Evolutionary conservation across 306 rosid genomes (phyloP), one percentile per base, ranked within the genome.

Genomic region (Cicer judaicum): DNA sequence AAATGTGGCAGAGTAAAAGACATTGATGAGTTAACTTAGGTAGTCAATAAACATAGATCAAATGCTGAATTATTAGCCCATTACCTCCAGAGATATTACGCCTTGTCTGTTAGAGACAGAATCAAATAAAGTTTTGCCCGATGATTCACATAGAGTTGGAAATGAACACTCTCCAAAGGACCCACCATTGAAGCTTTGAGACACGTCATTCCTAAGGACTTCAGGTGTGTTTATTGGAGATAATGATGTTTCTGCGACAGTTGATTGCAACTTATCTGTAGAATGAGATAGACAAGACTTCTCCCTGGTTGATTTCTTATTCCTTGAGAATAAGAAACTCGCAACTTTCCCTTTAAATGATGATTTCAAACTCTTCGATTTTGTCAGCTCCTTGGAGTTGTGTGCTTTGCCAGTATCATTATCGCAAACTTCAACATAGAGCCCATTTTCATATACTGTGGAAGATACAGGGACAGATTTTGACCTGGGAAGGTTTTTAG

Each of bases 321-420:
- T 86, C 83, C 87, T 90, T 6, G 95, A 89, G 92, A 89, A 95
- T 77, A 95, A 90, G 78, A 95, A 89, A 82, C 96, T 90, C 5
- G 98, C 83, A 78, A 95, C 94, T 80, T 90, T 95, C 87, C 99
- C 99, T 86, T 87, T 95, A 74, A 92, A 82, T 50, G 97, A 92
- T 73, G 97, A 89, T 76, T 89, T 90, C 79, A 64, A 76, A 83
- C 94, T 92, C 86, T 91, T 95, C 60, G 91, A 83, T 80, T 84
- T 90, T 8, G 75, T 75, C 74, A 87, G 75, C 84, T 90, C 91
- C 80, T 80, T 76, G 48, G 91, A 81, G 68, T 36, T 78, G 59
- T 77, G 77, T 64, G 68, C 52, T 75, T 81, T 84, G 64, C 85
- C 73, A 49, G 76, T 79, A 69, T 64, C 85, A 21, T 80, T 71